Conservation (phyloP, 192 early-diverging fungal species). For the Entomortierella chlamydospora region DNA sequence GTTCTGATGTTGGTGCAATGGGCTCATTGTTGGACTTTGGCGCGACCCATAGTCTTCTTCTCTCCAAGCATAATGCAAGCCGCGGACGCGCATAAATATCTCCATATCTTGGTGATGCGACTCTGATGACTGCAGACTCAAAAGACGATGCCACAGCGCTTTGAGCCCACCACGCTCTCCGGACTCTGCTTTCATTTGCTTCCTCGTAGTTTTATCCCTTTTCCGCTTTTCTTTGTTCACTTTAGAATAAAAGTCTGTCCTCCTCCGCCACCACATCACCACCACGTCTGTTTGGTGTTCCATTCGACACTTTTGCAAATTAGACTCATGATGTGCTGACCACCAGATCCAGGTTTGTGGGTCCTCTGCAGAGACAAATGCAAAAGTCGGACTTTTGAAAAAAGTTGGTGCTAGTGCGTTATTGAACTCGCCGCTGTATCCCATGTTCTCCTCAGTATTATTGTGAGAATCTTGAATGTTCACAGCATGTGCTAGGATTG, state of each 20-base stretch:
- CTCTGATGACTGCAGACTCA: not conserved
- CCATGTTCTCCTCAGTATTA: not conserved
- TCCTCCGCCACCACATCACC: conserved; percentile 45
- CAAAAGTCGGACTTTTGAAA: conserved; percentile 30
- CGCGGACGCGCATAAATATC: conserved; percentile 38
- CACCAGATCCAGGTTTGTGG: conserved; percentile 52
- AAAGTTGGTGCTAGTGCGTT: conserved; percentile 25
- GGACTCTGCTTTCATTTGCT: not conserved
- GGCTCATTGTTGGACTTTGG: not conserved
- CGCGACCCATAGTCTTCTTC: conserved; percentile 9
- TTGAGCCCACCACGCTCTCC: not conserved
- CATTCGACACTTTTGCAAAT: conserved; percentile 35
- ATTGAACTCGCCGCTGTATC: conserved; percentile 12
- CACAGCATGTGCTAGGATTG: conserved; percentile 2
- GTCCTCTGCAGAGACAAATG: conserved; percentile 46
- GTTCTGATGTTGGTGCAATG: not conserved
- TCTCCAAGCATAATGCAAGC: conserved; percentile 37
- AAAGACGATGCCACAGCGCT: conserved; percentile 6
- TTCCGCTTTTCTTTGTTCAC: conserved; percentile 8
- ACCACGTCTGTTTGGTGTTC: conserved; percentile 29
- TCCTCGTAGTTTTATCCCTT: not conserved
- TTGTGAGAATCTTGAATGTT: not conserved
- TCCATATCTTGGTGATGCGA: conserved; percentile 30
- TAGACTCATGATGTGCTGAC: conserved; percentile 35
- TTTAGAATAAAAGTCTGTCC: conserved; percentile 15